A percentile compares a stretch with the other conserved stretches of the same genome.
Conservation (phyloP, 805 yeast species). For the Candida germanica region DNA sequence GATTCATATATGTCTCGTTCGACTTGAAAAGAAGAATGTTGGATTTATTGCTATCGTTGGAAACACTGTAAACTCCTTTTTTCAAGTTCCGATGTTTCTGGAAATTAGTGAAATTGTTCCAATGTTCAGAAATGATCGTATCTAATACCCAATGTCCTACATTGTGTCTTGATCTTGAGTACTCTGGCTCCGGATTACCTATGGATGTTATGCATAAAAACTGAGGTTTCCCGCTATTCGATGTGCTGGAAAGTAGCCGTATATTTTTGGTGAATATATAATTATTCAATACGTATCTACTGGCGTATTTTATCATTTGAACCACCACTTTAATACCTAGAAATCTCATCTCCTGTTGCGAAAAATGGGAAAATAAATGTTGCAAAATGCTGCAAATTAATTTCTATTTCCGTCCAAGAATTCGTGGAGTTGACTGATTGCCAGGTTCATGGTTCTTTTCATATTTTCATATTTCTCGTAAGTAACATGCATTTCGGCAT, state of each 20-base stretch:
- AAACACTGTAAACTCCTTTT: conserved; percentile 20
- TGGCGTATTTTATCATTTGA: neutral
- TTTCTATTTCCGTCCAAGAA: neutral
- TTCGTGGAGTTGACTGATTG: neutral
- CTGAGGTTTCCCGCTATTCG: conserved; percentile 2
- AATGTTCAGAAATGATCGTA: conserved; percentile 21
- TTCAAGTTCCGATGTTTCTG: conserved; percentile 17
- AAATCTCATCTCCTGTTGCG: neutral
- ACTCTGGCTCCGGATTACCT: conserved; percentile 75
- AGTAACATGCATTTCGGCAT: too few species aligned
- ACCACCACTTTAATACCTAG: neutral
- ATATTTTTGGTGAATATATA: neutral
- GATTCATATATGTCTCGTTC: conserved; percentile 64
- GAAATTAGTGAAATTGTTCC: conserved; percentile 21
- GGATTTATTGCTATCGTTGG: conserved; percentile 16
- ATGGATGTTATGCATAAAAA: conserved; percentile 46
- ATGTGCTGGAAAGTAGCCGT: neutral
- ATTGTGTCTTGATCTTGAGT: conserved; percentile 66
- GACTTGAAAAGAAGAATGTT: conserved; percentile 46
- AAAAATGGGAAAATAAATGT: too few species aligned
- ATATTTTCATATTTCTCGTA: neutral
- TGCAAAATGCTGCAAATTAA: too few species aligned
- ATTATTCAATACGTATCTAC: neutral
- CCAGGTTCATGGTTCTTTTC: neutral
- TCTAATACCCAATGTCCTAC: conserved; percentile 64